Evolutionary conservation across 106 monocot genomes (phyloP), one percentile per base, ranked within the genome.

Genomic region (Vanilla planifolia): DNA sequence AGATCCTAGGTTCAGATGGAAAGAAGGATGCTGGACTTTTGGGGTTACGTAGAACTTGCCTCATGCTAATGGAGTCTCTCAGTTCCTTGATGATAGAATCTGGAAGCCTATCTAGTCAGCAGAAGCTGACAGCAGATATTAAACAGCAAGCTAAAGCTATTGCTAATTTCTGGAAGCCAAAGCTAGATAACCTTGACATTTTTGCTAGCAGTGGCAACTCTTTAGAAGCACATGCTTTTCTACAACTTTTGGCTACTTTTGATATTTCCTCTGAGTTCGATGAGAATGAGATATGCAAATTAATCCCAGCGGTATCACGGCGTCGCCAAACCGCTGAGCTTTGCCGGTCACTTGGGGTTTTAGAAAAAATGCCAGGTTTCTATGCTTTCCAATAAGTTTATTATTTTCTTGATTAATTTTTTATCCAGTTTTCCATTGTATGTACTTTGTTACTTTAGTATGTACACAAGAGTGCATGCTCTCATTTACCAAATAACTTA

Each of bases 31-130:
- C 80, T 8, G 74, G 51, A 61, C 74, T 94, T 45, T 60, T 94
- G 73, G 94, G 94, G 33, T 16, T 86, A 15, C 79, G 89, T 3
- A 89, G 93, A 63, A 93, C 93, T 36, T 89, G 93, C 61, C 69
- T 93, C 22, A 93, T 89, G 93, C 62, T 89, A 61, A 85, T 93
- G 93, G 93, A 93, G 46, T 93, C 85, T 46, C 82, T 93, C 59
- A 51, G 70, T 47, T 67, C 60, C 32, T 37, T 88, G 50, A 17
- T 64, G 33, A 27, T n/a, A 42, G 67, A 74, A 55, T 42, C 20
- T 62, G 58, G 39, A 42, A 55, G 57, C 4, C 45, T 55, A 33
- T 60, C 65, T 40, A 43, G 60, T 35, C 53, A 59, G n/a, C 41
- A 71, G 20, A 53, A 65, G 48, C 69, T 85, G 67, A 62, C 76